Evolutionary conservation across 805 yeast genomes (phyloP).

Genomic region (Cyberlindnera galapagoensis): DNA sequence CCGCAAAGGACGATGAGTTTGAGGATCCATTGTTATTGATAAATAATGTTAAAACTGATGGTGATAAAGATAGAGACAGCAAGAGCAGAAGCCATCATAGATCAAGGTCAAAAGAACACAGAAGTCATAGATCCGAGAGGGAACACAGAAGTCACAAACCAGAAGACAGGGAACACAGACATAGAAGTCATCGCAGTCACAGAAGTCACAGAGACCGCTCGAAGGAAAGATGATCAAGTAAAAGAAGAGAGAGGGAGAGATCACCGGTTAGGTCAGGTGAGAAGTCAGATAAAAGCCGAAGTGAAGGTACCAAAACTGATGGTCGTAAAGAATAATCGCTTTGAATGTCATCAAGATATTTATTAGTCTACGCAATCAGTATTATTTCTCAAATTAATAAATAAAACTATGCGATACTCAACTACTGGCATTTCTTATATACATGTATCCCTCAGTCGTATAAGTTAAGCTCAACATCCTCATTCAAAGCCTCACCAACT

Average conservation of each 20-base stretch:
- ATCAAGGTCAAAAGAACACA: too few species aligned
- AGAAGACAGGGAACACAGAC: not conserved
- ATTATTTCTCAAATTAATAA: not conserved
- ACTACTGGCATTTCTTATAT: too few species aligned
- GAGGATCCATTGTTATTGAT: constrained; percentile 21
- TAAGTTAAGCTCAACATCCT: constrained; percentile 18
- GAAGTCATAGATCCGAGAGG: not conserved
- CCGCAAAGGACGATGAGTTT: constrained; percentile 20
- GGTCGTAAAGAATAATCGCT: too few species aligned
- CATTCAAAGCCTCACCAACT: constrained; percentile 29
- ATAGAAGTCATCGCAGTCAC: not conserved
- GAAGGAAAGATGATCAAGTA: not conserved
- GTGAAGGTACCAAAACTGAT: too few species aligned
- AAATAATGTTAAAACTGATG: constrained; percentile 8
- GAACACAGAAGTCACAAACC: not conserved
- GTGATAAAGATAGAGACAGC: constrained; percentile 1
- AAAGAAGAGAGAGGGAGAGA: not conserved
- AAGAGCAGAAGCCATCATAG: too few species aligned
- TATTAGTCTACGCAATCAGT: not conserved
- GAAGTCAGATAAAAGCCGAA: too few species aligned
- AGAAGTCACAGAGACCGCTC: not conserved
- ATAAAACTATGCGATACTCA: too few species aligned
- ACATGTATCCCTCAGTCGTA: constrained; percentile 9
- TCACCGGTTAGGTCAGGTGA: too few species aligned
- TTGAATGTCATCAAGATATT: not conserved